These are phyloP conservation scores for Ceratobasidium sp. DNA, from an alignment of 1,284 basidiomycete genomes.

Conservation along the genomic window DNA sequence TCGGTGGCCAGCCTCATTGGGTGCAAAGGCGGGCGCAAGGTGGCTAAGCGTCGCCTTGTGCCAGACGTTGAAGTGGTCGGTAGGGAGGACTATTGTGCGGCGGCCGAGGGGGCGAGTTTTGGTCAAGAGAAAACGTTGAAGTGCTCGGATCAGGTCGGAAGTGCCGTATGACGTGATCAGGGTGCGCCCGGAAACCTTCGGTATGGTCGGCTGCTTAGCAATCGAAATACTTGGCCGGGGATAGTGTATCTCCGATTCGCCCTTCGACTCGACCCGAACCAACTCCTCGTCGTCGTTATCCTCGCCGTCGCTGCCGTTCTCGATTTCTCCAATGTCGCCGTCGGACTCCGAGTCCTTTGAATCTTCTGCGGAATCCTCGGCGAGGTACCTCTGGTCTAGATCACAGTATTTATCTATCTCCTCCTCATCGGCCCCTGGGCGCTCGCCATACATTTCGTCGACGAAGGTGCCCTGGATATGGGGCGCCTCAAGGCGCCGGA, in stretches of 20 bases:
- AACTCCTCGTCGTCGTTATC: not conserved
- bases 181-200: not conserved
- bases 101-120: not conserved
- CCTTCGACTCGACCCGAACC: not conserved
- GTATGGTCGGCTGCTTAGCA: not conserved
- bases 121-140: slow-evolving; percentile 2
- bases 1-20: not conserved
- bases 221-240: slow-evolving; percentile 19
- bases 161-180: slow-evolving; percentile 12
- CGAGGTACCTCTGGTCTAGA: too few species aligned
- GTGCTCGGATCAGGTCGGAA: slow-evolving; percentile 15
- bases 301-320: not conserved
- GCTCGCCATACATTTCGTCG: too few species aligned
- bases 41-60: not conserved
- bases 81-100: not conserved
- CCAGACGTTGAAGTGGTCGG: slow-evolving; percentile 13
- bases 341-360: not conserved
- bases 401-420: too few species aligned
- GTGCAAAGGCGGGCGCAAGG: not conserved
- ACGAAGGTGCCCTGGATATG: slow-evolving; percentile 1
- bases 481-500: slow-evolving; percentile 11
- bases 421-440: too few species aligned
- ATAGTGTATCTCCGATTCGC: not conserved
- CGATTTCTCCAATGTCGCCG: not conserved
- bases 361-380: not conserved